Evolutionary conservation across 2,329 filamentous ascomycete genomes (phyloP).

Genomic region (Cladophialophora exuberans): DNA sequence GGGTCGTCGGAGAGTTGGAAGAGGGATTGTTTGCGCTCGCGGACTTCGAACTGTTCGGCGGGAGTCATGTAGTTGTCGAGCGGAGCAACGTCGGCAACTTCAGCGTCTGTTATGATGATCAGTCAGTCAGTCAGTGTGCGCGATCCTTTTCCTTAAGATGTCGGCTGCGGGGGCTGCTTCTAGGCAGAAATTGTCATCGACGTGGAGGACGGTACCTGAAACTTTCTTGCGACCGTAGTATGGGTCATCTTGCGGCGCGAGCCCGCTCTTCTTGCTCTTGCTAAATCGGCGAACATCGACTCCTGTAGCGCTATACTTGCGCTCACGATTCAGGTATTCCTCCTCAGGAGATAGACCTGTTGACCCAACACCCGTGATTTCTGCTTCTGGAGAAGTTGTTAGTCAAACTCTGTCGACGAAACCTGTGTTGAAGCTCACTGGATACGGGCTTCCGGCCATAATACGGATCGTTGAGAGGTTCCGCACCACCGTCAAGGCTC

Average conservation of each 20-base stretch:
- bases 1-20: slow-evolving; percentile 31
- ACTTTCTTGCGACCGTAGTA: slow-evolving; percentile 31
- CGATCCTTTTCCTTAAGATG: too few relatives aligned
- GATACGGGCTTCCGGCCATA: slow-evolving; percentile 31
- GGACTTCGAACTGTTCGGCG: slow-evolving; percentile 31
- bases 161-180: too few relatives aligned
- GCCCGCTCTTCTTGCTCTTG: slow-evolving; percentile 23
- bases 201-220: too few relatives aligned
- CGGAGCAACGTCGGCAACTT: slow-evolving; percentile 7
- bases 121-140: neutral
- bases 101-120: slow-evolving; percentile 6
- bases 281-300: slow-evolving; percentile 32
- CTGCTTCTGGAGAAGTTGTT: slow-evolving; percentile 17
- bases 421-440: slow-evolving; percentile 17
- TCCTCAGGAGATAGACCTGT: slow-evolving; percentile 31
- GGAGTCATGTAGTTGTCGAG: slow-evolving; percentile 20
- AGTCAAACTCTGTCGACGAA: neutral
- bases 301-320: slow-evolving; percentile 31
- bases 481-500: slow-evolving; percentile 23
- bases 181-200: neutral
- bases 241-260: slow-evolving; percentile 29
- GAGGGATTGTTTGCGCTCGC: slow-evolving; percentile 31
- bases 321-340: slow-evolving; percentile 32
- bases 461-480: slow-evolving; percentile 31
- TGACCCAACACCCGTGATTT: slow-evolving; percentile 28